Conservation (phyloP, 768 basidiomycete genomes). For the Trametes maxima region DNA sequence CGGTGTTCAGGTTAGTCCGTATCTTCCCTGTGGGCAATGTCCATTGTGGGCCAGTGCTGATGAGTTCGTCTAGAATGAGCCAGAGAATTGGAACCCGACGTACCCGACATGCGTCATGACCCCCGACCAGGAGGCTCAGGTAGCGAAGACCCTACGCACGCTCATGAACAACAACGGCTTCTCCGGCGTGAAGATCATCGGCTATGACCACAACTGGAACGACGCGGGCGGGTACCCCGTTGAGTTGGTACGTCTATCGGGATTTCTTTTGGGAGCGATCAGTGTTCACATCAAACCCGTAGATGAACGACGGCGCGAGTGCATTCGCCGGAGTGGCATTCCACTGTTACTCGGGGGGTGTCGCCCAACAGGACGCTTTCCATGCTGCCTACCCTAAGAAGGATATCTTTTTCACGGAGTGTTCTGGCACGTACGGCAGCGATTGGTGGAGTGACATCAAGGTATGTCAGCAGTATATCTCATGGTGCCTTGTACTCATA, state of each 20-base stretch:
- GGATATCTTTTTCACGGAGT: slow-evolving; percentile 63
- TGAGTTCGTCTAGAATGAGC: slow-evolving; percentile 49
- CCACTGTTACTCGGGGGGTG: slow-evolving; percentile 68
- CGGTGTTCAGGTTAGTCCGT: slow-evolving; percentile 45
- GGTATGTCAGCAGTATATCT: slow-evolving; percentile 37
- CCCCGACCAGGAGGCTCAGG: slow-evolving; percentile 55
- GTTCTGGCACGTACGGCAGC: slow-evolving; percentile 61
- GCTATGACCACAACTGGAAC: slow-evolving; percentile 77
- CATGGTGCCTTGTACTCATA: too few species aligned
- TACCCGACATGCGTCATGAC: slow-evolving; percentile 68
- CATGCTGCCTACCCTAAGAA: slow-evolving; percentile 57
- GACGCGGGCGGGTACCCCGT: slow-evolving; percentile 65
- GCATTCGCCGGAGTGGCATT: slow-evolving; percentile 69
- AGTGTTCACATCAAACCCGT: neutral
- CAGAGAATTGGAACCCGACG: slow-evolving; percentile 58
- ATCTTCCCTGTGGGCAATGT: neutral
- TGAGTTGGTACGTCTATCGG: slow-evolving; percentile 41
- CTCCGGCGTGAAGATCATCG: slow-evolving; percentile 60
- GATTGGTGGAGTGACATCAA: slow-evolving; percentile 86
- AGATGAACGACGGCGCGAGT: slow-evolving; percentile 58
- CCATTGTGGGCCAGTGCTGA: too few species aligned
- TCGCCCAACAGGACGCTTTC: slow-evolving; percentile 57
- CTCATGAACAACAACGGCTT: slow-evolving; percentile 68
- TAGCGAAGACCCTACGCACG: slow-evolving; percentile 56
- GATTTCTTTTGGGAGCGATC: neutral